These are phyloP conservation scores for Oenanthe sinensis DNA, from an alignment of 129 eudicot species.

Conservation along the genomic window DNA sequence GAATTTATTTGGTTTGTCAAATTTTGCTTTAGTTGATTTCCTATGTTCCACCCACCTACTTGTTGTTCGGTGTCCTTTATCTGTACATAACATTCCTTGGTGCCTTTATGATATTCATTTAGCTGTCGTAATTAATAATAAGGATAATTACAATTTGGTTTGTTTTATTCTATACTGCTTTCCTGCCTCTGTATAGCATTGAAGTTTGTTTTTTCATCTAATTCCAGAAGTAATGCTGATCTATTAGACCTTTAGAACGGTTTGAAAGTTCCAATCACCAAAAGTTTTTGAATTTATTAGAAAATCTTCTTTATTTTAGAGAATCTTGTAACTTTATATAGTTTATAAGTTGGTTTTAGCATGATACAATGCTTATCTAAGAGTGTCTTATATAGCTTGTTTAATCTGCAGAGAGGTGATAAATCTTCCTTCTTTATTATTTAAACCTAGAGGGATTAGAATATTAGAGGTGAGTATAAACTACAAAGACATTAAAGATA, in stretches of 20 bases:
- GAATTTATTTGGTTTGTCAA: not conserved
- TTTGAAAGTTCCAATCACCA: not conserved
- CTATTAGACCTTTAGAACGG: slow-evolving; percentile 1
- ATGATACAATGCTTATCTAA: not conserved
- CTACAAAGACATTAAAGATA: slow-evolving; percentile 1
- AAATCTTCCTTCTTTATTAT: not conserved
- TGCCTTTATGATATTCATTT: not conserved
- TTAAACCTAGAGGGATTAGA: not conserved
- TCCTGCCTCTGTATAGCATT: not conserved
- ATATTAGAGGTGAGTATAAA: not conserved
- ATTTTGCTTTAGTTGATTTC: not conserved
- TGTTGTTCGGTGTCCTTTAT: not conserved
- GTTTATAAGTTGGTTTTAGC: not conserved
- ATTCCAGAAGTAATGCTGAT: not conserved
- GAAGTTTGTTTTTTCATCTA: not conserved
- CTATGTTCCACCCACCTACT: not conserved
- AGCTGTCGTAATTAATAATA: not conserved
- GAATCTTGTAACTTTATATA: not conserved
- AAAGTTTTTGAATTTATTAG: not conserved
- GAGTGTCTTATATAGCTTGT: not conserved
- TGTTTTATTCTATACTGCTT: not conserved
- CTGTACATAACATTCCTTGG: not conserved
- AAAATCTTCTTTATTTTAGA: not conserved
- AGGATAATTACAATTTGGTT: not conserved
- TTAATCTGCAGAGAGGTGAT: not conserved